These are phyloP conservation scores for Pseudogymnoascus sp. DNA, from an alignment of 2,329 filamentous ascomycete species.

Conservation along the genomic window DNA sequence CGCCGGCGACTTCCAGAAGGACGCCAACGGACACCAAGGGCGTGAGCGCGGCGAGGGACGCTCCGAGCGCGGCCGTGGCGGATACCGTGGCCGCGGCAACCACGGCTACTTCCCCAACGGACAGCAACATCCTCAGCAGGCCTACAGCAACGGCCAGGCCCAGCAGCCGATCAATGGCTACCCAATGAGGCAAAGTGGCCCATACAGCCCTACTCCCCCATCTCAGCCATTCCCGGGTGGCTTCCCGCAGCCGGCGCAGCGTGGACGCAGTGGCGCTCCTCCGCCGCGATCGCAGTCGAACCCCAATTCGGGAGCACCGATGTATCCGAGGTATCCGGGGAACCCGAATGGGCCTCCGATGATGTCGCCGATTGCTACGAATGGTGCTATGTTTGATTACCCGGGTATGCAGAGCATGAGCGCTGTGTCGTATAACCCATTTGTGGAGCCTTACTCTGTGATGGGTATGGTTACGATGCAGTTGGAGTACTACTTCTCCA, in stretches of 20 bases:
- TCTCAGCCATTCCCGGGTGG: slow-evolving; percentile 27
- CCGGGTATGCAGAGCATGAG: slow-evolving; percentile 44
- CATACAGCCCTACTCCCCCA: slow-evolving; percentile 31
- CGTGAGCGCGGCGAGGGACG: slow-evolving; percentile 32
- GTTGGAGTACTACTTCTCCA: slow-evolving; percentile 92
- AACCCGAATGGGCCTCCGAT: slow-evolving; percentile 28
- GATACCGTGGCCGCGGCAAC: slow-evolving; percentile 35
- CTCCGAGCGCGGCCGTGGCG: slow-evolving; percentile 36
- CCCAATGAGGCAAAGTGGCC: slow-evolving; percentile 22
- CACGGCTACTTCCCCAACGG: slow-evolving; percentile 28
- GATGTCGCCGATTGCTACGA: slow-evolving; percentile 36
- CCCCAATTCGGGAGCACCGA: slow-evolving; percentile 37
- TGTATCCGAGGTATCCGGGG: slow-evolving; percentile 37
- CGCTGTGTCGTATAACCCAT: slow-evolving; percentile 48
- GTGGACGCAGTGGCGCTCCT: slow-evolving; percentile 37
- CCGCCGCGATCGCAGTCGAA: slow-evolving; percentile 51
- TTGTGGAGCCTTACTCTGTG: slow-evolving; percentile 46
- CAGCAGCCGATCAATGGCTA: slow-evolving; percentile 23
- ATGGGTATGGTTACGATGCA: slow-evolving; percentile 36
- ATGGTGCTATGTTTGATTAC: slow-evolving; percentile 49
- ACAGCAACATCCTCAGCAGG: slow-evolving; percentile 25
- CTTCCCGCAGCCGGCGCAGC: slow-evolving; percentile 26
- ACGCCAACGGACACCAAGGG: slow-evolving; percentile 19
- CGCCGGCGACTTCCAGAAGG: slow-evolving; percentile 23
- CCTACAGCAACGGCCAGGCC: slow-evolving; percentile 33